Evolutionary conservation across 2,329 filamentous ascomycete genomes (phyloP), one percentile per base, ranked within the genome.

Genomic region (Pseudogymnoascus verrucosus): DNA sequence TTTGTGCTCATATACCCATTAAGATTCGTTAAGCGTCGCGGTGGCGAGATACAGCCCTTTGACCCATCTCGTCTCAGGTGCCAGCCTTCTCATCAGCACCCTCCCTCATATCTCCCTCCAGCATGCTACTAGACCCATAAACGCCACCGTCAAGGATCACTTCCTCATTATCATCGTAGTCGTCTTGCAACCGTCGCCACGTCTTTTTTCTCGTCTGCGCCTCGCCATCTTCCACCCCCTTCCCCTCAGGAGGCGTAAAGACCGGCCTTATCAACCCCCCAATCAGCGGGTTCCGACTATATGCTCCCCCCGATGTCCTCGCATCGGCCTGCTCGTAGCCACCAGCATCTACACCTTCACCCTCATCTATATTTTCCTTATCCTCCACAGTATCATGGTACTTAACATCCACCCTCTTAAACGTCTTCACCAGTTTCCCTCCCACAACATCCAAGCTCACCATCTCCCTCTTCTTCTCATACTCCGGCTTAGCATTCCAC

Each of bases 381-480:
- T 62, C 31, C 44, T 28, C 28, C 28, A 36, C 16, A 5, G 31
- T 60, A 21, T 61, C 62, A 0, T 61, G 36, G 23, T 61, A 61
- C 59, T 61, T 61, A 10, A 26, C 21, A 26, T 63, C 28, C 42
- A 60, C 37, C 23, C 31, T 5, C 16, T 59, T 70, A 73, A 70
- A 39, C 54, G 67, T 71, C 68, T 72, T 74, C 5, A 74, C 66
- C 7, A 89, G 79, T 65, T 84, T 88, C 1, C 86, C 85, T 1
- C 83, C 84, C 60, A 83, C 84, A 7, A 90, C 75, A 74, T 90
- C 87, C 67, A 90, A 82, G 69, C 84, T 88, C 66, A 89, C 85
- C 1, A 91, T 84, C 5, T 88, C 82, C 67, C 80, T 82, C 67
- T 85, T 81, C 78, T 88, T 90, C 76, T 91, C 88, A 74, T 86